Evolutionary conservation across 1,284 basidiomycete genomes (phyloP).

Genomic region (Schizopora paradoxa): DNA sequence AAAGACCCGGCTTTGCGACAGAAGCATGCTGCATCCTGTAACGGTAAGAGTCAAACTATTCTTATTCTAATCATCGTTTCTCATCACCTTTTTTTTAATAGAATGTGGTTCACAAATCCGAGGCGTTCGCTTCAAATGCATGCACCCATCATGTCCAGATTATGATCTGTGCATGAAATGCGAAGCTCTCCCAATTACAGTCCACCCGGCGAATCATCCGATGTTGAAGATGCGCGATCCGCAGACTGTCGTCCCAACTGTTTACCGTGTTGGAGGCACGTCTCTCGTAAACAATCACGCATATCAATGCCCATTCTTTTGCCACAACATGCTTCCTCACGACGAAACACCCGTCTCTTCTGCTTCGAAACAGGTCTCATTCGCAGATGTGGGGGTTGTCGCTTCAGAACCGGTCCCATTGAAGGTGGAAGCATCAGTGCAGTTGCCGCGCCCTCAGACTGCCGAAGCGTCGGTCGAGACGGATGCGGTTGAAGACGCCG

Average conservation of each 20-base stretch:
- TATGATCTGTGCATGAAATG: constrained; percentile 81
- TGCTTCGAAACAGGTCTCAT: too few species aligned
- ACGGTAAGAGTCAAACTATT: too few species aligned
- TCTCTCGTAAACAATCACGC: too few species aligned
- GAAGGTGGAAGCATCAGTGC: constrained; percentile 11
- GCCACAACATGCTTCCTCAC: too few species aligned
- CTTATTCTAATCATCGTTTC: not conserved
- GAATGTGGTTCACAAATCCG: constrained; percentile 52
- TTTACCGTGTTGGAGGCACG: constrained; percentile 37
- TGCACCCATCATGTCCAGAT: constrained; percentile 76
- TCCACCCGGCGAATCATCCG: constrained; percentile 72
- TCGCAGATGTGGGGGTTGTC: too few species aligned
- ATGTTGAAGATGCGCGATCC: constrained; percentile 71
- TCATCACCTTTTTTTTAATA: constrained; percentile 25
- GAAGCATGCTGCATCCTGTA: too few species aligned
- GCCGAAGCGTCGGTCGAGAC: constrained; percentile 10
- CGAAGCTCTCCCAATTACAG: constrained; percentile 73
- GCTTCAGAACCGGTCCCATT: constrained; percentile 14
- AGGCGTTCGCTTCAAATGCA: constrained; percentile 78
- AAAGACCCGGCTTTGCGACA: too few species aligned
- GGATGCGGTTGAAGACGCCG: not conserved
- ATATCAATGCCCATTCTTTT: too few species aligned
- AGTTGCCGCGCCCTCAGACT: constrained; percentile 7
- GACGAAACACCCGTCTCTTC: too few species aligned
- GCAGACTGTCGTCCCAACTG: constrained; percentile 47